A percentile compares a stretch with the other conserved stretches of the same genome.
These are phyloP conservation scores for Fusarium sulawesiense DNA, from an alignment of 2,329 filamentous ascomycete species.

Conservation along the genomic window DNA sequence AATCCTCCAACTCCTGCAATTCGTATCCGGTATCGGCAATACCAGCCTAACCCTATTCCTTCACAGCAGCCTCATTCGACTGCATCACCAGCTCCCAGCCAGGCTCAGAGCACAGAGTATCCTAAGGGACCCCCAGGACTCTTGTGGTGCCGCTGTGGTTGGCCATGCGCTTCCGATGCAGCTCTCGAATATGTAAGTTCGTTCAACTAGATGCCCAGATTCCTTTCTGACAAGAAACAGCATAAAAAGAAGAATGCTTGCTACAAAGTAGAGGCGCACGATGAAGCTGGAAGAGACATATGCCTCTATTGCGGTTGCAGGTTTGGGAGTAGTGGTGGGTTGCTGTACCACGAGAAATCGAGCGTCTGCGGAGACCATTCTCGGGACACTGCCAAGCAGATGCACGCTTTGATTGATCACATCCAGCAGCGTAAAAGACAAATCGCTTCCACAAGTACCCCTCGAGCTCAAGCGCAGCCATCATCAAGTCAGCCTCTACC, in stretches of 20 bases:
- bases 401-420: constrained; percentile 20
- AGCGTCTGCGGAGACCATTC: constrained; percentile 60
- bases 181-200: constrained; percentile 51
- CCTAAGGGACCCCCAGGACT: constrained; percentile 24
- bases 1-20: constrained; percentile 1
- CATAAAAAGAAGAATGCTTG: constrained; percentile 48
- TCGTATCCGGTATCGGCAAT: neutral
- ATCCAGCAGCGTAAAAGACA: constrained; percentile 7
- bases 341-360: constrained; percentile 59
- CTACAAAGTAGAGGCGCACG: constrained; percentile 16
- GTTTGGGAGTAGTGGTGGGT: constrained; percentile 56
- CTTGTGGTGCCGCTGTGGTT: constrained; percentile 49
- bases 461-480: neutral
- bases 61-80: neutral
- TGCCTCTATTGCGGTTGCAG: constrained; percentile 60
- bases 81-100: neutral
- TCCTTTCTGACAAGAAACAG: constrained; percentile 41
- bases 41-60: constrained; percentile 8
- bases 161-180: constrained; percentile 50
- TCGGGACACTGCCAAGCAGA: constrained; percentile 23
- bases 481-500: constrained; percentile 1
- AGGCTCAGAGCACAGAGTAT: neutral
- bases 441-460: neutral
- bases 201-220: neutral
- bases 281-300: constrained; percentile 47